Conservation (phyloP, 768 basidiomycete genomes). For the Leccinum subtestaceum region DNA sequence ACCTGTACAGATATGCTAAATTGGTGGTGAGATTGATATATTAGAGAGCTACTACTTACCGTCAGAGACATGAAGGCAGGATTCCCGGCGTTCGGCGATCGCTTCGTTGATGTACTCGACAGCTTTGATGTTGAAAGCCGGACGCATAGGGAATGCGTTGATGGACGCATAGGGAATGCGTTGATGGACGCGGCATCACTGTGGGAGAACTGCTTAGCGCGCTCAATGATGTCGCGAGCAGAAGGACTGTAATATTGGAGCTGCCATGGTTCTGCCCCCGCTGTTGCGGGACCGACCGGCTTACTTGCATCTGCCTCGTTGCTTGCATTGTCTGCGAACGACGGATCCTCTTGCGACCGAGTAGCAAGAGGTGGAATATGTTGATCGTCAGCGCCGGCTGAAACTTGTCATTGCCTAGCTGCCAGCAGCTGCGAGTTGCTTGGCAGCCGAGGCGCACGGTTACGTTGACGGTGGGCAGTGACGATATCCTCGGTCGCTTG, state of each 20-base stretch:
- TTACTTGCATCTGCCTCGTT: background rate
- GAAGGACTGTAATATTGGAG: slow-evolving; percentile 3
- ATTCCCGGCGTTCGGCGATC: background rate
- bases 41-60: background rate
- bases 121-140: background rate
- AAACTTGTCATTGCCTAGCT: background rate
- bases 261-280: background rate
- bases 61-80: background rate
- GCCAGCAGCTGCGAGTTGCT: slow-evolving; percentile 1
- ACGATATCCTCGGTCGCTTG: background rate
- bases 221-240: background rate
- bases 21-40: no score
- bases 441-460: background rate
- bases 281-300: background rate
- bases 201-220: slow-evolving; percentile 1
- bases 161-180: slow-evolving; percentile 6
- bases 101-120: slow-evolving; percentile 2
- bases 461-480: background rate
- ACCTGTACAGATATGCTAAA: no score
- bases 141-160: background rate
- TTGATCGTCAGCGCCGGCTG: background rate
- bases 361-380: background rate
- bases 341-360: background rate
- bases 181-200: slow-evolving; percentile 1
- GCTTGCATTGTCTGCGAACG: background rate